A percentile compares a stretch with the other conserved stretches of the same genome.
Evolutionary conservation across 805 yeast species (phyloP).

Genomic region (Candida arabinofermentans): DNA sequence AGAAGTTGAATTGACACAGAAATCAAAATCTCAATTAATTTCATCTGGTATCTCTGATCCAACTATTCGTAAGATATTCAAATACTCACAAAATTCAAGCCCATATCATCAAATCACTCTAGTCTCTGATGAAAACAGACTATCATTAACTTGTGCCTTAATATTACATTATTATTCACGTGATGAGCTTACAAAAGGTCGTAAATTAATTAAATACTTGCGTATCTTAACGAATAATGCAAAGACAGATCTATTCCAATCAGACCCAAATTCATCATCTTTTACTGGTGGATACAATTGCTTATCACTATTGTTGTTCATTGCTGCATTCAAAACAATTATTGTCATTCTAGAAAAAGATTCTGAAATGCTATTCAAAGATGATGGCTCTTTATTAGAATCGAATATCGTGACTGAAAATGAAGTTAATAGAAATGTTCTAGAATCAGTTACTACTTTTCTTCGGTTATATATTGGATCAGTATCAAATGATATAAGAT

Average conservation of each 20-base stretch:
- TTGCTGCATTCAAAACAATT: conserved; percentile 24
- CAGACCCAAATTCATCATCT: too few species aligned
- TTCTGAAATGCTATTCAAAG: conserved; percentile 4
- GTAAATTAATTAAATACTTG: conserved; percentile 24
- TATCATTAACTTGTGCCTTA: conserved; percentile 28
- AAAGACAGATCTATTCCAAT: neutral
- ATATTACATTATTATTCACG: conserved; percentile 26
- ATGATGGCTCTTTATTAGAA: neutral
- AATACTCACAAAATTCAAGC: conserved; percentile 9
- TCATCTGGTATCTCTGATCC: conserved; percentile 5
- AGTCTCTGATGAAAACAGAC: conserved; percentile 27
- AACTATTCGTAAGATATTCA: conserved; percentile 12
- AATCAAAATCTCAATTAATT: neutral
- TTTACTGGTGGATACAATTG: conserved; percentile 11
- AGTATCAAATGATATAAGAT: conserved; percentile 3
- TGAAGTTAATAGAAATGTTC: conserved; percentile 8
- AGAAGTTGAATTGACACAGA: conserved; percentile 1
- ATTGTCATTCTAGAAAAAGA: conserved; percentile 20
- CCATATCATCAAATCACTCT: conserved; percentile 12
- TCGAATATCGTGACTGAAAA: neutral
- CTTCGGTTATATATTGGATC: conserved; percentile 24
- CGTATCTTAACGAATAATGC: conserved; percentile 7
- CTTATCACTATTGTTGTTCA: conserved; percentile 27
- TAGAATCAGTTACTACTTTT: conserved; percentile 22
- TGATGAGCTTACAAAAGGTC: conserved; percentile 18